These are phyloP conservation scores for Leccinum truebloodii DNA, from an alignment of 768 basidiomycete genomes.

Conservation along the genomic window DNA sequence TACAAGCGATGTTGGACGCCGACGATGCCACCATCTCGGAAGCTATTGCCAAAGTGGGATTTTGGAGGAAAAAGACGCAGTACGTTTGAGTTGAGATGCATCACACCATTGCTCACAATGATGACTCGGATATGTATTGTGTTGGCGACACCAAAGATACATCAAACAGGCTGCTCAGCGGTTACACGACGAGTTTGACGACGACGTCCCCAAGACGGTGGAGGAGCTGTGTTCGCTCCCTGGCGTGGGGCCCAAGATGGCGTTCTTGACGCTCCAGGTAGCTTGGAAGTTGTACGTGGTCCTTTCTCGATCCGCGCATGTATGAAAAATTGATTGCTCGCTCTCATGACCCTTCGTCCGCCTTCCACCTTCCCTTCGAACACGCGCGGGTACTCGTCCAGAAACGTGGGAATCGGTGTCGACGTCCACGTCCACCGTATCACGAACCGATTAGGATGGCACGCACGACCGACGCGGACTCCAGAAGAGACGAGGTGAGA, in stretches of 20 bases:
- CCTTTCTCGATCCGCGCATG: neutral
- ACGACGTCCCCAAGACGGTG: constrained; percentile 86
- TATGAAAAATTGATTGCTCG: neutral
- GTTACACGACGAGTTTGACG: constrained; percentile 69
- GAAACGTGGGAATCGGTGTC: constrained; percentile 90
- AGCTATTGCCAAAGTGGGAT: constrained; percentile 88
- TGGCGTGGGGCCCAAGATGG: constrained; percentile 98
- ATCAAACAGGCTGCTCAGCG: constrained; percentile 70
- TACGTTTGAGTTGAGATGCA: constrained; percentile 34
- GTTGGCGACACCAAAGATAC: constrained; percentile 47
- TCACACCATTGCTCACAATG: neutral
- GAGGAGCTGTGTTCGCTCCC: constrained; percentile 85
- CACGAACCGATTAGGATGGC: constrained; percentile 92
- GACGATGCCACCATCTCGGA: constrained; percentile 62
- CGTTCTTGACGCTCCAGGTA: constrained; percentile 78
- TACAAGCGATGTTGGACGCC: constrained; percentile 68
- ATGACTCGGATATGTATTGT: neutral
- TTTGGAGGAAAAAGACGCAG: constrained; percentile 88
- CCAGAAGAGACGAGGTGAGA: constrained; percentile 85
- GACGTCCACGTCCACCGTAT: constrained; percentile 97
- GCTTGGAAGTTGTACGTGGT: constrained; percentile 77
- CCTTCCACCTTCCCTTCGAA: neutral
- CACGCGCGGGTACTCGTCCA: constrained; percentile 26
- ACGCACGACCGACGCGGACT: constrained; percentile 76
- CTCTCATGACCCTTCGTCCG: neutral